Base-by-base conservation (phyloP, 768 basidiomycete genomes). In the Trichaptum fuscoviolaceum region DNA sequence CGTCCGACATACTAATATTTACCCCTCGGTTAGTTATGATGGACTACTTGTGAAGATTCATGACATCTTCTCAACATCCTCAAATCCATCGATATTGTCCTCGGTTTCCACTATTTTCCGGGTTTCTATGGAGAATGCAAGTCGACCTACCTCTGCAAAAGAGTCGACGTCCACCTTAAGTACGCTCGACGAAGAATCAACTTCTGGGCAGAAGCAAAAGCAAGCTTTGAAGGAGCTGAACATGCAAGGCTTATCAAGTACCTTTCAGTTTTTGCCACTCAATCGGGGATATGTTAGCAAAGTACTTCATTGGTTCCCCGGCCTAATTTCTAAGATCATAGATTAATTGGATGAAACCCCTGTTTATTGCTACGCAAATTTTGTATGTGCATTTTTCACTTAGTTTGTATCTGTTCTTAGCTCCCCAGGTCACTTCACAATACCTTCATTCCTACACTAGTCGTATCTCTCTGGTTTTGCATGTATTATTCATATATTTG, bases 101-200 rank as follows among this genome's bases (percentile, higher is more conserved):
- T 83, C 87, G 12, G 88, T 87, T 30, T 90, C 91, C n/a, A 87
- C 82, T 67, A 85, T 94, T 64, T 92, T 92, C 80, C 85, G 87
- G 20, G 80, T 89, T 34, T 84, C 89, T 8, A 79, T 89, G 67
- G 82, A 85, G 67, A 89, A 91, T 66, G 74, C 80, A 63, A 74
- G 76, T 59, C 81, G 78, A 64, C 73, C 73, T n/a, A 74, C 76
- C 20, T 71, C 78, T 20, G 76, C 80, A 36, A 81, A 81, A 27
- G 83, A 80, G 15, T 91, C 92, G 4, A 79, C 83, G 60, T 87
- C 90, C 24, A 90, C 89, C 0, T 76, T 92, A 60, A 84, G 81
- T 69, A 87, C 85, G 0, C 79, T 85, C 20, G 89, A 91, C 9
- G 91, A 91, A 62, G 74, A 73, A 35, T 77, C 66, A 35, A 68